Conservation (phyloP, 208 protist genomes). For the Leishmania lainsoni region DNA sequence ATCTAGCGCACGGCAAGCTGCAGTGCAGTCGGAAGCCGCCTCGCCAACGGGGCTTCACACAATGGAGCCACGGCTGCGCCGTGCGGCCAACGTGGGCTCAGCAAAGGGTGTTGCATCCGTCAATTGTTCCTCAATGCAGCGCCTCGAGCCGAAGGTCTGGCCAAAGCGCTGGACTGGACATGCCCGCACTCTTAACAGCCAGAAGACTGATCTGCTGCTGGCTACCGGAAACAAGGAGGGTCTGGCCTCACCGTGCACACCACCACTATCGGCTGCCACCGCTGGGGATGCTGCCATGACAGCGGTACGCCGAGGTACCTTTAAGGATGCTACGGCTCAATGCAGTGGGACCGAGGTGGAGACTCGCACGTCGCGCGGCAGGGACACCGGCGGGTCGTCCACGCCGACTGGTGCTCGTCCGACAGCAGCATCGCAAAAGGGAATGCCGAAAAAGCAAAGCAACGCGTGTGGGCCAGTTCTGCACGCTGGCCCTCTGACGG, state of each 20-base stretch:
- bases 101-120: background rate
- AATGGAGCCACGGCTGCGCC: background rate
- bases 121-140: background rate
- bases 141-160: background rate
- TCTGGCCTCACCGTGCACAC: background rate
- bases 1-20: background rate
- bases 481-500: conserved; percentile 16
- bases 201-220: background rate
- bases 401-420: background rate
- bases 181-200: background rate
- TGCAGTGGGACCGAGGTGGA: background rate
- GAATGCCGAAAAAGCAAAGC: background rate
- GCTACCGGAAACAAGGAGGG: background rate
- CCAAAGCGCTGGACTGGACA: background rate
- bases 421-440: background rate
- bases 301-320: background rate
- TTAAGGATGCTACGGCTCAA: background rate
- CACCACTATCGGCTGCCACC: background rate
- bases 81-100: too few relatives aligned
- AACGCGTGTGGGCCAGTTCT: background rate
- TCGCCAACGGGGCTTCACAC: background rate
- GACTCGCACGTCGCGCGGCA: conserved; percentile 1
- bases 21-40: background rate
- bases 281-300: background rate
- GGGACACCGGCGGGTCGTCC: background rate